These are phyloP conservation scores for Salix koriyanagi DNA, from an alignment of 345 rosid genomes.

Conservation along the genomic window DNA sequence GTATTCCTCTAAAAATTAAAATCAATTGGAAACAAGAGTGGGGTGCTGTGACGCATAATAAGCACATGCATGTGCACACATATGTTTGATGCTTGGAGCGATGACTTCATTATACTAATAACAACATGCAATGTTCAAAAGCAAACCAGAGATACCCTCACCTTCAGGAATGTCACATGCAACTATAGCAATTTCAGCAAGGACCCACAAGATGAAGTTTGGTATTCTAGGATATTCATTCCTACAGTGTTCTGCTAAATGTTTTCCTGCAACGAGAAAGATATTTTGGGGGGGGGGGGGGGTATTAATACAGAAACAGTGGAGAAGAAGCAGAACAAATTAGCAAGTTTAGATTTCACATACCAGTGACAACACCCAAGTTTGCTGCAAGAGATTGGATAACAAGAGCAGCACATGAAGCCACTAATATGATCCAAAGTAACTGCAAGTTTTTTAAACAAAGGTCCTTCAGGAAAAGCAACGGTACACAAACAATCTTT, in stretches of 20 bases:
- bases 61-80: neutral
- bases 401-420: slow-evolving; percentile 86
- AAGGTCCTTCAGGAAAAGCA: slow-evolving; percentile 7
- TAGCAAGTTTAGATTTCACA: neutral
- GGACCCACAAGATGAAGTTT: slow-evolving; percentile 76
- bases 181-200: slow-evolving; percentile 82
- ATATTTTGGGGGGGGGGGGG: neutral
- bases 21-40: too few relatives aligned
- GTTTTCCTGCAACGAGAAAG: slow-evolving; percentile 53
- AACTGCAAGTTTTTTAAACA: slow-evolving; percentile 38
- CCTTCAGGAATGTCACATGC: slow-evolving; percentile 99
- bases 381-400: slow-evolving; percentile 94
- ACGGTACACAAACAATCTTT: neutral
- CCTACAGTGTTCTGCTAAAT: slow-evolving; percentile 90
- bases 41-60: too few relatives aligned
- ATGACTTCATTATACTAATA: neutral
- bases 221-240: slow-evolving; percentile 69
- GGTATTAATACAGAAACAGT: neutral
- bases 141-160: slow-evolving; percentile 21
- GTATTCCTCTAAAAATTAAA: neutral
- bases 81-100: neutral
- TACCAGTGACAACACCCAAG: slow-evolving; percentile 93
- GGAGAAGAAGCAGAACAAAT: neutral
- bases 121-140: neutral
- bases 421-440: slow-evolving; percentile 89